Conservation (phyloP, 2,329 filamentous ascomycete species). For the Colletotrichum brevisporum region DNA sequence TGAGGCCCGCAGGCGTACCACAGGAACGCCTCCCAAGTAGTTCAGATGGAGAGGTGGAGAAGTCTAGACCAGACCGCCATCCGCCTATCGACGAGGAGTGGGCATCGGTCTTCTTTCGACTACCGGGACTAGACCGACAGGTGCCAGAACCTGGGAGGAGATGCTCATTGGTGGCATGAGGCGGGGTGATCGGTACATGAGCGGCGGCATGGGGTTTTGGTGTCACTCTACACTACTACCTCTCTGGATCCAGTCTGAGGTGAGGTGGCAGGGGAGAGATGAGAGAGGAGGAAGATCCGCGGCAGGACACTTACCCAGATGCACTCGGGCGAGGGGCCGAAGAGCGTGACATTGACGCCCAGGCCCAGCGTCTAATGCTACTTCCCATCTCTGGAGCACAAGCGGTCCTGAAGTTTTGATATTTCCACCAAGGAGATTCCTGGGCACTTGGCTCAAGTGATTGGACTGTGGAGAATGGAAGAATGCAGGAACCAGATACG, state of each 20-base stretch:
- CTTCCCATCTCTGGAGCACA: neutral
- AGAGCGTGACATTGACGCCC: neutral
- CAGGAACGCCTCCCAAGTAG: neutral
- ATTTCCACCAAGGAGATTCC: slow-evolving; percentile 40
- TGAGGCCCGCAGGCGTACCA: neutral
- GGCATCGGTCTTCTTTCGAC: neutral
- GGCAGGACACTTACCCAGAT: neutral
- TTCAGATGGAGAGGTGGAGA: slow-evolving; percentile 1
- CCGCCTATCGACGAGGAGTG: slow-evolving; percentile 2
- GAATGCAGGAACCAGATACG: neutral
- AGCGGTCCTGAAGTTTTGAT: slow-evolving; percentile 5
- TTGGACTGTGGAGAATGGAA: slow-evolving; percentile 9
- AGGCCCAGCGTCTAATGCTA: too few species aligned
- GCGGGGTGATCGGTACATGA: slow-evolving; percentile 7
- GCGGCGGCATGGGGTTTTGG: neutral
- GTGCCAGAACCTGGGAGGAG: neutral
- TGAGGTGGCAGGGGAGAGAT: too few species aligned
- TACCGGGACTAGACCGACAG: slow-evolving; percentile 17
- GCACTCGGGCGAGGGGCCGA: slow-evolving; percentile 7
- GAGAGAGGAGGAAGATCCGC: neutral
- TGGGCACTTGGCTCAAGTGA: neutral
- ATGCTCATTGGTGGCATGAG: slow-evolving; percentile 20
- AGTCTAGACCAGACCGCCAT: neutral
- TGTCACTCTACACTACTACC: too few species aligned
- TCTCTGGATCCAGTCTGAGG: too few species aligned